Percentiles rank a stretch among this genome's conserved stretches.
phyloP scores from a whole-genome alignment of 352 stramenopile species.

The Chrysophaeum taylorii region DNA sequence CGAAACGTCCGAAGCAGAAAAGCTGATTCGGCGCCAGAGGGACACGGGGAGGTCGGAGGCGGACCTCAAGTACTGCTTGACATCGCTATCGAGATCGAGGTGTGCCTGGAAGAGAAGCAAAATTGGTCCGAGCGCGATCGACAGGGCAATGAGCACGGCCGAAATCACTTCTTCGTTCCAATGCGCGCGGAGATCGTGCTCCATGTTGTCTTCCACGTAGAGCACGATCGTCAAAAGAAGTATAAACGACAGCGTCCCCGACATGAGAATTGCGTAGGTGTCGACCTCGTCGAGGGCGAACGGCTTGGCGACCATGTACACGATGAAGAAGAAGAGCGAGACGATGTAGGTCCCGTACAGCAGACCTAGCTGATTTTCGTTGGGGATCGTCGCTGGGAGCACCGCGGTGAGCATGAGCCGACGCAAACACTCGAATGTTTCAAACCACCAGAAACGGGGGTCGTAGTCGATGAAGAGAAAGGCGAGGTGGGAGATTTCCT shows the following conservation, averaged over 20 bases:
- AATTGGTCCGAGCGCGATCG: no score
- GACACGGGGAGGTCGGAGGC: no score
- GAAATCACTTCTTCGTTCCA: no score
- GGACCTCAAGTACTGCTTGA: no score
- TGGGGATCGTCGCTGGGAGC: background rate
- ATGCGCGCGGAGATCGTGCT: no score
- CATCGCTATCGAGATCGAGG: no score
- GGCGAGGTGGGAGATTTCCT: no score
- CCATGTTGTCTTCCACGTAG: background rate
- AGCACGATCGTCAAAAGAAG: background rate
- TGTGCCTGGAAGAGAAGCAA: no score
- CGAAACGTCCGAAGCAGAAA: no score
- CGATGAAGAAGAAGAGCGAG: background rate
- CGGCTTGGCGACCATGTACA: background rate
- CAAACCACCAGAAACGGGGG: constrained; percentile 19
- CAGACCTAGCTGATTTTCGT: background rate
- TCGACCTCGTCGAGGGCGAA: background rate
- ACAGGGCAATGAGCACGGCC: no score
- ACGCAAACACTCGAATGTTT: constrained; percentile 9
- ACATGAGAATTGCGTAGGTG: background rate
- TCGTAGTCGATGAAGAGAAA: constrained; percentile 20
- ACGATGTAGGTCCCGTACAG: no score
- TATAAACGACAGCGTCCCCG: background rate
- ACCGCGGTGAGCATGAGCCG: constrained; percentile 16
- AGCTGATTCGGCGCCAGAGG: no score